A percentile compares a stretch with the other conserved stretches of the same genome.
Evolutionary conservation across 805 yeast species (phyloP).

Genomic region (Hanseniaspora hatyaiensis): DNA sequence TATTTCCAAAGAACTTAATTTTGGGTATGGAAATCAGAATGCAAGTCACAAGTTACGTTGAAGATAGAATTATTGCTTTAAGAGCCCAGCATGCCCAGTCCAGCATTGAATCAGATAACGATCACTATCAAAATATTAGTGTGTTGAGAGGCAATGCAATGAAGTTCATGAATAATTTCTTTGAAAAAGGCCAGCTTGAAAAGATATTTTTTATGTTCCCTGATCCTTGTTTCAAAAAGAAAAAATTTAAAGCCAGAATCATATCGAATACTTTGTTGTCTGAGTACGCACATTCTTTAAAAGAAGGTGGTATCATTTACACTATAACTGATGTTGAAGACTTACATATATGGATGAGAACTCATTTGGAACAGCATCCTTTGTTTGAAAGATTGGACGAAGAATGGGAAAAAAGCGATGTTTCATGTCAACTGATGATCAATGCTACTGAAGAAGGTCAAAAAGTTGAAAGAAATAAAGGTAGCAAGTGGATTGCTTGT

Average conservation of each 20-base stretch:
- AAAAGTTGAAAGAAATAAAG: constrained; percentile 83
- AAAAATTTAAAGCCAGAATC: constrained; percentile 95
- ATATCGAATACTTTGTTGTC: constrained; percentile 77
- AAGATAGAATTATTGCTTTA: constrained; percentile 84
- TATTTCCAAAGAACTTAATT: constrained; percentile 59
- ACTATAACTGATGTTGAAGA: constrained; percentile 95
- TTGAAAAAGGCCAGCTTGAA: constrained; percentile 64
- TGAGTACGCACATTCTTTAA: constrained; percentile 84
- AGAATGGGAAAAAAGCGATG: constrained; percentile 71
- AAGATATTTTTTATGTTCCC: constrained; percentile 98
- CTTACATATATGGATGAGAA: constrained; percentile 91
- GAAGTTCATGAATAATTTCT: constrained; percentile 94
- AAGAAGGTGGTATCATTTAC: constrained; percentile 77
- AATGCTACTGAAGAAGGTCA: constrained; percentile 97
- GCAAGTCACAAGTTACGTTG: constrained; percentile 93
- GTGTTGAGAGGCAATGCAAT: constrained; percentile 92
- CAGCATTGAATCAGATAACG: constrained; percentile 22
- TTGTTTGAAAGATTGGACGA: constrained; percentile 66
- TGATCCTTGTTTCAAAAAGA: constrained; percentile 96
- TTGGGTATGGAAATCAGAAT: constrained; percentile 97
- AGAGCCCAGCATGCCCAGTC: constrained; percentile 34
- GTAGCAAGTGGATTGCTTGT: constrained; percentile 80
- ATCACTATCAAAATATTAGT: constrained; percentile 66
- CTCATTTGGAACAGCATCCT: constrained; percentile 83
- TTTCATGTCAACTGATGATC: constrained; percentile 77